A percentile compares a stretch with the other conserved stretches of the same genome.
phyloP scores from a whole-genome alignment of 257 asterid genomes.

The Solanum peruvianum region DNA sequence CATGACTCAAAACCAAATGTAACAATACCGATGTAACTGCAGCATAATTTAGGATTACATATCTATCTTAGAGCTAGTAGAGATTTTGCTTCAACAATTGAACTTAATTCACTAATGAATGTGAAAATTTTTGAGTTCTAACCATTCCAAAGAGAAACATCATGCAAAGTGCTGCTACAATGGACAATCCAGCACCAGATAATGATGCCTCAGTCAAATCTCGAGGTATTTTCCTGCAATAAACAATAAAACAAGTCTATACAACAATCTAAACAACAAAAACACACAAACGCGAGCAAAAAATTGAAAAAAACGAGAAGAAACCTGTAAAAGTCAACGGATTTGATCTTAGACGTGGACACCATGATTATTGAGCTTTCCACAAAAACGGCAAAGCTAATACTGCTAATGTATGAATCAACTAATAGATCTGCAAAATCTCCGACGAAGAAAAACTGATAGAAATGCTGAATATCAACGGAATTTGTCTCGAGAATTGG shows the following conservation, averaged over 20 bases:
- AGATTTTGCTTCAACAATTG: not conserved
- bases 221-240: conserved; percentile 80
- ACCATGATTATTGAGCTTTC: conserved; percentile 16
- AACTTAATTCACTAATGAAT: not conserved
- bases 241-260: not conserved
- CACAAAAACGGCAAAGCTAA: not conserved
- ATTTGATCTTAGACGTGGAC: conserved; percentile 43
- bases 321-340: conserved; percentile 60
- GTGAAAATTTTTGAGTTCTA: conserved; percentile 11
- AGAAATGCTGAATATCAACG: not conserved
- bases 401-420: not conserved
- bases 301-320: not conserved
- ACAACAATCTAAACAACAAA: not conserved
- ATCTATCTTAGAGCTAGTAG: not conserved
- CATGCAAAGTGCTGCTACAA: conserved; percentile 72
- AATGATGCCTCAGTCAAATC: conserved; percentile 88
- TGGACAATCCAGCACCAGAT: conserved; percentile 93
- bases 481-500: not conserved
- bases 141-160: conserved; percentile 92
- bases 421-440: conserved; percentile 12
- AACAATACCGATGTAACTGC: not conserved
- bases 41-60: not conserved
- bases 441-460: not conserved
- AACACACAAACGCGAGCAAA: not conserved
- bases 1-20: not conserved